phyloP scores from a whole-genome alignment of 2,329 filamentous ascomycete species.

The Microcera coccophila region DNA sequence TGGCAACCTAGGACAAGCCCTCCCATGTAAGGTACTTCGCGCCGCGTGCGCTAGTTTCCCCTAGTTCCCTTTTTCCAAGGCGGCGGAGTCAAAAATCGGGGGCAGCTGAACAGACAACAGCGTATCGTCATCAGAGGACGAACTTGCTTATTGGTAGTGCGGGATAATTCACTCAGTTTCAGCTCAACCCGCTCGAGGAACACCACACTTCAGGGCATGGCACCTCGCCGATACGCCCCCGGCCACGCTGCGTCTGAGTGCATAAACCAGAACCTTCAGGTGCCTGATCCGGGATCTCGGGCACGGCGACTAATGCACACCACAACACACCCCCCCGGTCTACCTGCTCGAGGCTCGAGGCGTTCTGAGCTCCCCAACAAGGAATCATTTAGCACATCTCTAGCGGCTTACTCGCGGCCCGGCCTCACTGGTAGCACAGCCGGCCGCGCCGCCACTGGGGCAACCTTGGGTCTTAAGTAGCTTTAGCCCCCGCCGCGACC shows the following conservation, averaged over 20 bases:
- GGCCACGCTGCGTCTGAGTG: background rate
- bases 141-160: background rate
- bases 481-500: background rate
- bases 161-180: background rate
- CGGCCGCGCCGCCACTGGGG: constrained; percentile 11
- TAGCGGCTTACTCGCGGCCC: constrained; percentile 7
- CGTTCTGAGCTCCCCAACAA: constrained; percentile 10
- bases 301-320: constrained; percentile 1
- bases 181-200: background rate
- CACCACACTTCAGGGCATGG: background rate
- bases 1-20: background rate
- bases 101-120: background rate
- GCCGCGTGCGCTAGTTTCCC: background rate
- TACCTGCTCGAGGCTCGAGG: background rate
- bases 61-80: background rate
- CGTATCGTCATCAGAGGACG: background rate
- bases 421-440: constrained; percentile 4
- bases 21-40: background rate
- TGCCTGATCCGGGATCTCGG: background rate
- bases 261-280: background rate
- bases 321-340: background rate
- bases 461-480: constrained; percentile 2
- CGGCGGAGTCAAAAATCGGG: background rate
- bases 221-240: no score
- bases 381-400: constrained; percentile 10